Evolutionary conservation across 495 filamentous ascomycete species (phyloP), one percentile per base, ranked within the genome.

Genomic region (Massariosphaeria phaeospora): DNA sequence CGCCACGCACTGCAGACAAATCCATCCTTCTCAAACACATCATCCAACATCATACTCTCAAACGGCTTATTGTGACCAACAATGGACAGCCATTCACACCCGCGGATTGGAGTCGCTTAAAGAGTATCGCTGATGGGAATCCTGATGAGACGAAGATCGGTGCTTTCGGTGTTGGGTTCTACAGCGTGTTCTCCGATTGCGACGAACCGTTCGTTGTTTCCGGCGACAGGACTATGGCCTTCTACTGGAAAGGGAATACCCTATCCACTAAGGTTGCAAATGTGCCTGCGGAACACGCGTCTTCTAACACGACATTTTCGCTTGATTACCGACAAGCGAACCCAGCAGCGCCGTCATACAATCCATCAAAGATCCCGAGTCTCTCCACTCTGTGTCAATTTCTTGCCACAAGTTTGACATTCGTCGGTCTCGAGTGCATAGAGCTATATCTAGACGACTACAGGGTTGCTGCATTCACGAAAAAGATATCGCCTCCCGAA

Each of bases 131-230:
- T 12, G 91, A 97, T 70, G 94, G 94, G 11, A 99, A 99, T 65
- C 94, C 94, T 0, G 91, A 97, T 67, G 94, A 97, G 69, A 95
- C 89, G 3, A 97, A 99, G 73, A 97, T 99, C 62, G 94, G 94
- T 17, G 94, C 94, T 3, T 99, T 97, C 67, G 94, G 94, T 40
- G 94, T 99, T 31, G 94, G 94, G 2, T 97, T 99, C 69, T 99
- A 99, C 74, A 93, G 88, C 68, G 93, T 97, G 29, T 99, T 99
- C 70, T 86, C 93, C 56, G 93, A 97, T 65, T 96, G 90, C 66
- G 94, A 99, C 66, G 89, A 96, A 62, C 94, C 94, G 3, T 96
- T 97, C 67, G 84, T 97, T 46, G 89, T 85, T 39, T 96, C 91
- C 0, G 94, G 93, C 1, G 79, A 79, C 44, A 80, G 93, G 65